Base-by-base conservation (phyloP, 306 rosid species). In the Corylus heterophylla region DNA sequence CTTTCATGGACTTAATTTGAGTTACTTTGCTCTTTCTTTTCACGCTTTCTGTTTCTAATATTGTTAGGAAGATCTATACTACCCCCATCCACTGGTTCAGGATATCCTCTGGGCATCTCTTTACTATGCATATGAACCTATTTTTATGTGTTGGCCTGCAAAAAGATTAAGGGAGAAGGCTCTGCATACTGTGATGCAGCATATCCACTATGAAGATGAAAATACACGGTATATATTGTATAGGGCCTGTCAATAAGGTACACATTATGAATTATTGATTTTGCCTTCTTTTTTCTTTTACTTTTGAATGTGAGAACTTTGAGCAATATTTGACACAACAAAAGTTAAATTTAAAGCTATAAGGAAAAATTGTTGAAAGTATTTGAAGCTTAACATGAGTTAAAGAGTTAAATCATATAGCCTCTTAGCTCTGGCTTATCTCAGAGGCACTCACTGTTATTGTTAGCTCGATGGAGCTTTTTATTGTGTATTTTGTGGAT, bases 161-260 rank as follows among this genome's bases (percentile, higher is more conserved):
- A 93, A 91, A 83, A 91, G 85, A 74, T 85, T 93, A 85, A 93
- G 97, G 81, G 93, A 89, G 64, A 91, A 82, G 89, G 91, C 98
- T 80, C 52, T 90, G 12, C 62, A 7, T 18, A 67, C 76, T 31
- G 89, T 76, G 51, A 88, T 93, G 11, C 85, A 89, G 84, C 98
- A 93, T 80, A 86, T 93, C 70, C 97, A 93, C 72, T 93, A 93
- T 76, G 98, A 93, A 88, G 98, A 93, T 78, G 97, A 93, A 88
- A 93, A 93, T 84, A 91, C 98, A 85, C 97, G 98, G 54, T 91
- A 91, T 85, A 39, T 90, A 73, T 93, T n/a, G 98, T 87, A 93
- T 93, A 70, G 97, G 98, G 58, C 97, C 95, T 62, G 98, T 91
- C 49, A 93, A 93, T 79, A 93, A 93, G 97, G 97, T 93, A 90